Conservation (phyloP, 2,329 filamentous ascomycete species). For the Bipolaris victoriae region DNA sequence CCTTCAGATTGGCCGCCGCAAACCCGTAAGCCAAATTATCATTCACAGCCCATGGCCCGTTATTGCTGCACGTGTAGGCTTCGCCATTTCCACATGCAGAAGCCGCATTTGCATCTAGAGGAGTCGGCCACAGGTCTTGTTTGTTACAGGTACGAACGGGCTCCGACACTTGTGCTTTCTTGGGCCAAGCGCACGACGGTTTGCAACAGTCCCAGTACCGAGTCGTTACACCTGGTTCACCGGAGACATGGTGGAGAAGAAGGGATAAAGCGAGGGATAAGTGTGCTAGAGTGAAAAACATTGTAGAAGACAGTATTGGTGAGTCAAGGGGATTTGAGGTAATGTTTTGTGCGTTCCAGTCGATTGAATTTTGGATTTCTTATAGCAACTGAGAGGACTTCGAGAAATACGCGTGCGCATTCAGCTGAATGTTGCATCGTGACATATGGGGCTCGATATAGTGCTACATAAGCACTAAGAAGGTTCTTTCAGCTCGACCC, state of each 20-base stretch:
- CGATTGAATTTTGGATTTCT: background rate
- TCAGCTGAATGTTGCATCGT: too few species aligned
- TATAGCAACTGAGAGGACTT: background rate
- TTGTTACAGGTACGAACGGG: background rate
- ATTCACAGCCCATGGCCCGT: slow-evolving; percentile 63
- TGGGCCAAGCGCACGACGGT: background rate
- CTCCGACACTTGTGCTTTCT: background rate
- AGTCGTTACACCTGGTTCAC: background rate
- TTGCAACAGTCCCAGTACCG: background rate
- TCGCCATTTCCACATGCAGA: slow-evolving; percentile 43
- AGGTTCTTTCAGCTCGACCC: too few species aligned
- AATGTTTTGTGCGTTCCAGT: background rate
- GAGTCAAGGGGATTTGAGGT: background rate
- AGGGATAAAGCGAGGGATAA: background rate
- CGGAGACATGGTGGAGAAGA: background rate
- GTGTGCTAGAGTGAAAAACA: background rate
- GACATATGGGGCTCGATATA: too few species aligned
- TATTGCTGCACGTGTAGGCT: slow-evolving; percentile 59
- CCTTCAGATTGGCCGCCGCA: slow-evolving; percentile 64
- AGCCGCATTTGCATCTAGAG: background rate
- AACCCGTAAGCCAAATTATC: slow-evolving; percentile 65
- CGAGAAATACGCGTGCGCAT: background rate
- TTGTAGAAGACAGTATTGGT: background rate
- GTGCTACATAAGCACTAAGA: too few species aligned
- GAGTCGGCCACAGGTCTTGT: background rate